Base-by-base conservation (phyloP, 495 filamentous ascomycete species). In the Parachaetomium inaequale region DNA sequence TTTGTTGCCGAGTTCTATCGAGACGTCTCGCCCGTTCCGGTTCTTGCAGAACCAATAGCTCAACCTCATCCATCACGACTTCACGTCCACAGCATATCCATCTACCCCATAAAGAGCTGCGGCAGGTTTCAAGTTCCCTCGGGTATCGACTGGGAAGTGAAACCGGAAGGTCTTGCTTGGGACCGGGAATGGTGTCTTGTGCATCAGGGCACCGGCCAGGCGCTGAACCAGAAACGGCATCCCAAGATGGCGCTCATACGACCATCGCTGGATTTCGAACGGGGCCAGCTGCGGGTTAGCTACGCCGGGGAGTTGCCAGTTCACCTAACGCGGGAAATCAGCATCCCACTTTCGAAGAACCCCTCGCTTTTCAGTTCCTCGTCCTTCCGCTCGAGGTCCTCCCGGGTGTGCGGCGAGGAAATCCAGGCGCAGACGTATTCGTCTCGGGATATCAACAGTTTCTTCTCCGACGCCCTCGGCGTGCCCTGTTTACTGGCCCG, bases 141-240 rank as follows among this genome's bases (percentile, higher is more conserved):
- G 1, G 83, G 76, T 8, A 74, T 74, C 25, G 68, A 78, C 21
- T 97, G 93, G 93, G 86, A 90, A 68, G 81, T 96, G 28, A 83
- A 79, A 51, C 75, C 78, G 17, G 88, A 95, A 74, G 93, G 93
- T 0, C 76, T 97, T 7, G 88, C 87, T 19, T 96, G 92, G 92
- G 93, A 97, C 72, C 78, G 92, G 54, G 93, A 97, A 74, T 97
- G 93, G 93, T 96, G 91, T 69, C 74, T 97, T 17, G 82, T 97
- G 17, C 91, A 96, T 70, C 84, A 87, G 68, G 89, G 90, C 10
- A 92, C 91, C 2, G 87, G 87, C 0, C 84, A 84, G 50, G 89
- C 86, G 0, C 74, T 97, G 52, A 93, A 82, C 63, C 91, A 95
- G 70, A 96, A 96, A 74, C 78, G 84, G 58, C 86, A 95, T 68